Base-by-base conservation (phyloP, 768 basidiomycete genomes). In the Piloderma croceum region DNA sequence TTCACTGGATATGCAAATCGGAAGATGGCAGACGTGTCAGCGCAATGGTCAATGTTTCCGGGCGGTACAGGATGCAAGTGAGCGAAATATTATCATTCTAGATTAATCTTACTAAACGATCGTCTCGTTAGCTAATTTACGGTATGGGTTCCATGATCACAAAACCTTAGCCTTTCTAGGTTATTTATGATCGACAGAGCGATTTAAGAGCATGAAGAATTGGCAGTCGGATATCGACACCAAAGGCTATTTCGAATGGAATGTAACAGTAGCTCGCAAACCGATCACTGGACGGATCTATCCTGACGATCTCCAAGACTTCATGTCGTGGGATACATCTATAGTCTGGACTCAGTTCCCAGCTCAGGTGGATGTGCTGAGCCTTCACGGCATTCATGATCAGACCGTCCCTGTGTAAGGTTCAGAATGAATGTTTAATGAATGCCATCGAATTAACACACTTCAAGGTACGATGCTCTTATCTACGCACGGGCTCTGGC, bases 61-160 rank as follows among this genome's bases (percentile, higher is more conserved):
- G 79, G 5, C 73, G 89, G 38, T 89, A 88, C 56, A 72, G 84
- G 44, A 90, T 90, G 87, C 57, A 69, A 54, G 85, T 84, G 57
- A 62, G 79, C 70, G 19, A 13, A 23, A 44, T n/a, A 1, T n/a
- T 29, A 15, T 29, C 27, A 9, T n/a, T n/a, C n/a, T n/a, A n/a
- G n/a, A n/a, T 32, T 24, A 24, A 20, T 15, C 19, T 7, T n/a
- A 37, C 40, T 53, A 33, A 51, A 15, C 36, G 12, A 21, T n/a
- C 21, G 24, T 3, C 7, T 34, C 22, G 24, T 23, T 24, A 61
- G 59, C 48, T 51, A 20, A 53, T 62, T 42, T 60, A 53, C 24
- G 59, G 61, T 63, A 41, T 45, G 25, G 31, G 35, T 34, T 37
- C 15, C 19, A n/a, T n/a, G n/a, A n/a, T n/a, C n/a, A n/a, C n/a